Percentiles rank a stretch among this genome's conserved stretches.
Conservation (phyloP, 2,329 filamentous ascomycete species). For the Aspergillus nomiae region DNA sequence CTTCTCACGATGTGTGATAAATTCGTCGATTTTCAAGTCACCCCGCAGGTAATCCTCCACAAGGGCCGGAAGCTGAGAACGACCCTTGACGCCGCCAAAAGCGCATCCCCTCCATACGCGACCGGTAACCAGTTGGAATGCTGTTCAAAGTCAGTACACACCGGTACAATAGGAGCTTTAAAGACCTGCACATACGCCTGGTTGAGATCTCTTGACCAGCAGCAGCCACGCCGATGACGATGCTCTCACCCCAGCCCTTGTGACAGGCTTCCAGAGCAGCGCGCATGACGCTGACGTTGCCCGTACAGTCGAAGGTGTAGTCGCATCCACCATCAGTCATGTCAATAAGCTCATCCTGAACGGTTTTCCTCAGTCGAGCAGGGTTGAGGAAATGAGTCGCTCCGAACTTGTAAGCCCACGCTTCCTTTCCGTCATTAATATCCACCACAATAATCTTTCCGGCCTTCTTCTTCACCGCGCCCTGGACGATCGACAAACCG, state of each 20-base stretch:
- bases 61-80: slow-evolving; percentile 82
- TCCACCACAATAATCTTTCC: slow-evolving; percentile 65
- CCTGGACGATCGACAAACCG: slow-evolving; percentile 92
- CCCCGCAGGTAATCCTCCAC: slow-evolving; percentile 88
- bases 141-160: slow-evolving; percentile 47
- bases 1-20: slow-evolving; percentile 93
- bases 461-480: slow-evolving; percentile 81
- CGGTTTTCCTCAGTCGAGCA: slow-evolving; percentile 66
- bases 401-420: slow-evolving; percentile 91
- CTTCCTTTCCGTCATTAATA: slow-evolving; percentile 87
- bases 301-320: slow-evolving; percentile 99
- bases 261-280: slow-evolving; percentile 96
- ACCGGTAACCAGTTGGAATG: slow-evolving; percentile 97
- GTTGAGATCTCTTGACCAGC: slow-evolving; percentile 95
- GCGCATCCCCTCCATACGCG: slow-evolving; percentile 98
- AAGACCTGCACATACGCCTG: slow-evolving; percentile 69
- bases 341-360: slow-evolving; percentile 91
- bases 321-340: slow-evolving; percentile 98
- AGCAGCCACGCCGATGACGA: slow-evolving; percentile 95
- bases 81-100: slow-evolving; percentile 98
- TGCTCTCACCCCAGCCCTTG: slow-evolving; percentile 98
- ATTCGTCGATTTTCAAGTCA: slow-evolving; percentile 96
- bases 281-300: slow-evolving; percentile 94
- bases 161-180: background rate
- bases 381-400: slow-evolving; percentile 99